These are phyloP conservation scores for Ceratopteris richardii DNA, from an alignment of 75 land plant species.

Conservation along the genomic window DNA sequence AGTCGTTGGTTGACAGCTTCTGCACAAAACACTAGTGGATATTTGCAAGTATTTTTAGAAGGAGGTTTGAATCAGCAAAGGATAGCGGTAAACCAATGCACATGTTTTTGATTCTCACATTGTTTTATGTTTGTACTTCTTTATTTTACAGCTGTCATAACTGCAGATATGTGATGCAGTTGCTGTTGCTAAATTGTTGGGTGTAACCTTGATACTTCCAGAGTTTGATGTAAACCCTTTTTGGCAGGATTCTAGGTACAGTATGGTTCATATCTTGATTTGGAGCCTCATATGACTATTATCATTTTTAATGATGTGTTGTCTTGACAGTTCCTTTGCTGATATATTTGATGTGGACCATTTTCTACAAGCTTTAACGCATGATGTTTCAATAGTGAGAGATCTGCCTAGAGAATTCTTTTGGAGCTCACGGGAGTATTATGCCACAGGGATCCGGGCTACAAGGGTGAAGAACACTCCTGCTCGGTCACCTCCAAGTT, in stretches of 20 bases:
- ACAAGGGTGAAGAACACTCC: constrained; percentile 88
- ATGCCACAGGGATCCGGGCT: constrained; percentile 71
- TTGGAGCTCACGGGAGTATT: constrained; percentile 94
- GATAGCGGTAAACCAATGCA: constrained; percentile 66
- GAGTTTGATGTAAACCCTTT: constrained; percentile 91
- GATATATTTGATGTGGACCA: constrained; percentile 94
- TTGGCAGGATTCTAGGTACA: constrained; percentile 88
- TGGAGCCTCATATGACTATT: not conserved
- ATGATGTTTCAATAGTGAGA: constrained; percentile 67
- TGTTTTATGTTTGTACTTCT: not conserved
- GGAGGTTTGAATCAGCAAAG: constrained; percentile 96
- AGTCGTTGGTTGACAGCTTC: constrained; percentile 23
- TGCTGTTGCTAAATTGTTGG: constrained; percentile 86
- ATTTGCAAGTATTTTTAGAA: constrained; percentile 85
- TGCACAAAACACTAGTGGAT: constrained; percentile 43
- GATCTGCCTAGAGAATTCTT: constrained; percentile 64
- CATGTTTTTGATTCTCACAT: not conserved
- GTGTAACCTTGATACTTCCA: constrained; percentile 83
- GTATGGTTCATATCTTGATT: not conserved
- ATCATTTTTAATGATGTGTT: no score
- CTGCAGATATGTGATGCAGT: constrained; percentile 94
- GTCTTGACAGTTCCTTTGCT: constrained; percentile 67
- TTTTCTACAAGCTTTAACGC: constrained; percentile 57
- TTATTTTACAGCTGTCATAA: not conserved
- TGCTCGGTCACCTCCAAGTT: constrained; percentile 76